Percentiles rank a stretch among this genome's conserved stretches.
These are phyloP conservation scores for Penicillium hordei DNA, from an alignment of 2,329 filamentous ascomycete species.

Conservation along the genomic window DNA sequence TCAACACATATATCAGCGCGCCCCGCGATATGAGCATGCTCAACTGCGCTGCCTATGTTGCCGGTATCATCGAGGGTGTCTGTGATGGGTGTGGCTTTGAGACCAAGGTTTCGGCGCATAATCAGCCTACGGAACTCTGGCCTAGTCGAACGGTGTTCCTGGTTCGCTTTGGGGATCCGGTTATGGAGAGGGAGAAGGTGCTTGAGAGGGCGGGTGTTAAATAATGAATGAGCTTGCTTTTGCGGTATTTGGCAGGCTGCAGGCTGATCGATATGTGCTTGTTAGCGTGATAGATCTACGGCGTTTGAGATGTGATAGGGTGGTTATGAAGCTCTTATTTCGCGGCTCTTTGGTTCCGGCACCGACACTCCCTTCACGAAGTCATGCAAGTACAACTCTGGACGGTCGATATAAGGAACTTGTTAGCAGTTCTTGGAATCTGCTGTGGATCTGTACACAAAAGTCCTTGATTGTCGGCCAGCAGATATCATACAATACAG, in stretches of 20 bases:
- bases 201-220: conserved; percentile 61
- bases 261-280: neutral
- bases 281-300: neutral
- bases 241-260: neutral
- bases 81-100: conserved; percentile 91
- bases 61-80: conserved; percentile 91
- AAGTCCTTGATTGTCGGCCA: conserved; percentile 7
- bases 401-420: neutral
- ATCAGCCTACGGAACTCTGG: conserved; percentile 76
- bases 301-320: neutral
- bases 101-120: conserved; percentile 87
- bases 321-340: neutral
- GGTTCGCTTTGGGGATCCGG: conserved; percentile 87
- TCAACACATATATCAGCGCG: conserved; percentile 90
- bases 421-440: neutral
- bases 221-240: conserved; percentile 23
- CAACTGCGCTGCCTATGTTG: conserved; percentile 94
- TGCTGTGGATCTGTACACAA: conserved; percentile 12
- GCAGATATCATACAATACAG: conserved; percentile 12
- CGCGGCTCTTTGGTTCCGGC: neutral
- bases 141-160: conserved; percentile 94
- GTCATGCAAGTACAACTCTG: conserved; percentile 8
- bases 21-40: conserved; percentile 94
- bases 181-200: conserved; percentile 86
- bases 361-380: conserved; percentile 2